A percentile compares a stretch with the other conserved stretches of the same genome.
phyloP scores from a whole-genome alignment of 2,329 filamentous ascomycete genomes.

The Colletotrichum karsti region DNA sequence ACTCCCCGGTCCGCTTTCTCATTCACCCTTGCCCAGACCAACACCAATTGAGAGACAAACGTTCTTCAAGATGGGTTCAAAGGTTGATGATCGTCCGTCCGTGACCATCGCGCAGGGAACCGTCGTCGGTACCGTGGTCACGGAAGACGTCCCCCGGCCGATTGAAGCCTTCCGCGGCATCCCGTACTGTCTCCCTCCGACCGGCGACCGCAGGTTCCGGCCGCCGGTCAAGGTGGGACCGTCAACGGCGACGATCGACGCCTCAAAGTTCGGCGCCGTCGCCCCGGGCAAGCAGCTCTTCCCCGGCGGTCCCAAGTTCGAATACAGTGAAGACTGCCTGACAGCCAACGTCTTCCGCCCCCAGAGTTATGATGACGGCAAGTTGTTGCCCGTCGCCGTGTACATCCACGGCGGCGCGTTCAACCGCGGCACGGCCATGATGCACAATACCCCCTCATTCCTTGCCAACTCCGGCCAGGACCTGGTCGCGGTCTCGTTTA shows the following conservation, averaged over 20 bases:
- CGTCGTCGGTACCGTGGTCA: slow-evolving; percentile 47
- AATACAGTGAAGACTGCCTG: slow-evolving; percentile 59
- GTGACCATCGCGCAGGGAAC: slow-evolving; percentile 46
- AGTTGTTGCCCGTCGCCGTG: slow-evolving; percentile 55
- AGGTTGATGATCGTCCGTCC: slow-evolving; percentile 10
- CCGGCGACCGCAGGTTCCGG: slow-evolving; percentile 49
- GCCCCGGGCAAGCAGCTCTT: slow-evolving; percentile 43
- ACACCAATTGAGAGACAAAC: neutral
- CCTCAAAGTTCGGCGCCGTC: slow-evolving; percentile 45
- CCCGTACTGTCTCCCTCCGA: slow-evolving; percentile 53
- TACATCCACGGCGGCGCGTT: slow-evolving; percentile 73
- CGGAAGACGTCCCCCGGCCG: slow-evolving; percentile 45
- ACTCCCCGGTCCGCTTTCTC: neutral
- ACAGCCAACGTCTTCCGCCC: slow-evolving; percentile 62
- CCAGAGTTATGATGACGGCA: slow-evolving; percentile 20
- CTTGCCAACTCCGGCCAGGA: slow-evolving; percentile 63
- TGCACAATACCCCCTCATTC: slow-evolving; percentile 70
- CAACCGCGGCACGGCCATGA: slow-evolving; percentile 60
- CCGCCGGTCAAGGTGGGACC: slow-evolving; percentile 45
- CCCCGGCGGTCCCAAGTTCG: slow-evolving; percentile 35
- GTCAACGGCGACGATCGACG: slow-evolving; percentile 37
- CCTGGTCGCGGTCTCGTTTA: slow-evolving; percentile 67
- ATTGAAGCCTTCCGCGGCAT: slow-evolving; percentile 60
- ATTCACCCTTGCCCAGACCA: neutral
- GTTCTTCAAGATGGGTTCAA: slow-evolving; percentile 9